Evolutionary conservation across 192 early-diverging fungal species (phyloP).

Genomic region (Dimargaris cristalligena): DNA sequence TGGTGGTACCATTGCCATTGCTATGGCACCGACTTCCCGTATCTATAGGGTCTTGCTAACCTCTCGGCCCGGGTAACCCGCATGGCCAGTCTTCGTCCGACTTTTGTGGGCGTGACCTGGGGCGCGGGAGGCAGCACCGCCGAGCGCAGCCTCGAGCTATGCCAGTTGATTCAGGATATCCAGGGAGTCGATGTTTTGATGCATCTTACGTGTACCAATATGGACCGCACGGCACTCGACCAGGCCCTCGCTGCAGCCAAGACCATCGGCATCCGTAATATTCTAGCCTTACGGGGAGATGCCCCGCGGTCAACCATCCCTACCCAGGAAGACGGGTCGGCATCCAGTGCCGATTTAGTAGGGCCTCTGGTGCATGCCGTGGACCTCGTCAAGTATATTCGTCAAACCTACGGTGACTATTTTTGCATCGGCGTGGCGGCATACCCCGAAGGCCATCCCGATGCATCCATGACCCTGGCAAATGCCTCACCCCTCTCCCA

Average conservation of each 20-base stretch:
- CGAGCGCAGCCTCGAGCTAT: conserved; percentile 79
- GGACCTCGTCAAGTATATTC: conserved; percentile 84
- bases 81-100: conserved; percentile 77
- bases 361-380: conserved; percentile 32
- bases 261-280: conserved; percentile 75
- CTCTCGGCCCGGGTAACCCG: conserved; percentile 91
- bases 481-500: conserved; percentile 1
- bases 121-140: conserved; percentile 82
- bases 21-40: too few species aligned
- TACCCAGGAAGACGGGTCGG: neutral
- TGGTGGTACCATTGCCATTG: too few species aligned
- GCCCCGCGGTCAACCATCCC: conserved; percentile 54
- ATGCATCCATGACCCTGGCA: conserved; percentile 21
- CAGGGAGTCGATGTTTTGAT: conserved; percentile 84
- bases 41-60: conserved; percentile 69
- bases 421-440: conserved; percentile 98
- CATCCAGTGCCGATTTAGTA: neutral
- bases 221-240: conserved; percentile 77
- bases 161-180: conserved; percentile 68
- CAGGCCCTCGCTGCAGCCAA: conserved; percentile 67
- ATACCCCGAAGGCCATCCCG: conserved; percentile 62
- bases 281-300: conserved; percentile 90
- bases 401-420: conserved; percentile 68
- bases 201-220: conserved; percentile 99
- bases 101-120: conserved; percentile 97